phyloP scores from a whole-genome alignment of 129 eudicot genomes.

The Lactuca sativa region DNA sequence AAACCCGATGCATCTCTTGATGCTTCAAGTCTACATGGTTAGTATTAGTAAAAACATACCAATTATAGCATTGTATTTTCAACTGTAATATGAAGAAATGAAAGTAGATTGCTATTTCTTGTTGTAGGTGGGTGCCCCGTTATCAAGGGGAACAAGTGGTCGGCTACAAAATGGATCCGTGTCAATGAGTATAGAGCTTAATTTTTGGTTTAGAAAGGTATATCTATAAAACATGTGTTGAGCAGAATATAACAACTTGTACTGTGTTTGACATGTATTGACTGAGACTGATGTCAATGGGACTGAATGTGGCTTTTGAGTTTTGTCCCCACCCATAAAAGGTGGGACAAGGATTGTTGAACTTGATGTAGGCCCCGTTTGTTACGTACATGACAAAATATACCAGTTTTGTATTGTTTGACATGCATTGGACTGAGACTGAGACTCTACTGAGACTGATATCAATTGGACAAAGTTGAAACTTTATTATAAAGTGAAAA shows the following conservation, averaged over 20 bases:
- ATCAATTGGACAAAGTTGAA: no score
- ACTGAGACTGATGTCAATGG: no score
- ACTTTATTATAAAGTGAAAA: not conserved
- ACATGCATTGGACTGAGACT: no score
- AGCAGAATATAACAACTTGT: not conserved
- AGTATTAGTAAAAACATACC: slow-evolving; percentile 22
- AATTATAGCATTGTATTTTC: not conserved
- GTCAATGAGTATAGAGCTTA: slow-evolving; percentile 56
- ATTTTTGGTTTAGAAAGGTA: slow-evolving; percentile 34
- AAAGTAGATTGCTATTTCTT: not conserved
- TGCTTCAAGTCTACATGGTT: slow-evolving; percentile 91
- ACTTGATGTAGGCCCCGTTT: no score
- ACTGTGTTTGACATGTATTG: not conserved
- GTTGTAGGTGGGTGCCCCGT: slow-evolving; percentile 85
- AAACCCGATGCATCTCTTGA: slow-evolving; percentile 81
- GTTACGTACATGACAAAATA: no score
- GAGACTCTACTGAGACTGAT: no score
- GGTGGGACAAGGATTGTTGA: no score
- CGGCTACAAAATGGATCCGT: slow-evolving; percentile 85
- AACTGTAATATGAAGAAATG: no score
- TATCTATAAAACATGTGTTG: not conserved
- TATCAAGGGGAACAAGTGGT: slow-evolving; percentile 92
- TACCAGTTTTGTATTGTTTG: no score
- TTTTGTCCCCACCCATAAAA: no score
- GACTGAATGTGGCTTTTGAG: no score